Evolutionary conservation across 768 basidiomycete species (phyloP), one percentile per base, ranked within the genome.

Genomic region (Galerina marginata): DNA sequence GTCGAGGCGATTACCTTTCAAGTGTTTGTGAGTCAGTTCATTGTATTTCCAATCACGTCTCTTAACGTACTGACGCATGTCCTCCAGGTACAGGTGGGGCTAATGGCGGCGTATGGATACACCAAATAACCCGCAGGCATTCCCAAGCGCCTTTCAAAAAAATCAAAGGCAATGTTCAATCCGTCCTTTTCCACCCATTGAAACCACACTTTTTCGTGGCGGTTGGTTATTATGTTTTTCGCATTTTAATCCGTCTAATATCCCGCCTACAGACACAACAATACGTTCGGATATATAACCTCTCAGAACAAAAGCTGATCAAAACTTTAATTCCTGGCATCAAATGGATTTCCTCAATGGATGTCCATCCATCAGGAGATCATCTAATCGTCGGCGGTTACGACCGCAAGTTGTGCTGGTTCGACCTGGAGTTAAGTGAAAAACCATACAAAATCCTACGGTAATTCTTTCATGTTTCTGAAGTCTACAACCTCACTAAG

Each of bases 71-170:
- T 60, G 12, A 54, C 62, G 29, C n/a, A 25, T n/a, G n/a, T 9
- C 29, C 3, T 56, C 40, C 58, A 91, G 89, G 89, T 14, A 84
- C 78, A 66, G 82, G 80, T 64, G 91, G 88, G 52, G 83, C 81
- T 37, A 91, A 93, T 71, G 89, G 91, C 37, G 86, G 88, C 46
- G 92, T 98, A 29, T 95, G 96, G 87, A 97, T 99, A 53, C 97
- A 99, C 71, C 97, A 99, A 71, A 73, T 97, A 15, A 90, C 92
- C 29, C 90, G 92, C 61, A 88, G 95, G 71, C 92, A 97, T 74
- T 98, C 96, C 4, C 97, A 99, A 76, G 93, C 95, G 4, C 97
- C 97, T 10, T 99, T 99, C 87, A 95, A 91, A 74, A 96, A 95
- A 74, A 86, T 96, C 64, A 93, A 93, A 75, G 97, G 97, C 36